Evolutionary conservation across 176 grass and related monocot genomes (phyloP), one percentile per base, ranked within the genome.

Genomic region (Cymbopogon citratus): DNA sequence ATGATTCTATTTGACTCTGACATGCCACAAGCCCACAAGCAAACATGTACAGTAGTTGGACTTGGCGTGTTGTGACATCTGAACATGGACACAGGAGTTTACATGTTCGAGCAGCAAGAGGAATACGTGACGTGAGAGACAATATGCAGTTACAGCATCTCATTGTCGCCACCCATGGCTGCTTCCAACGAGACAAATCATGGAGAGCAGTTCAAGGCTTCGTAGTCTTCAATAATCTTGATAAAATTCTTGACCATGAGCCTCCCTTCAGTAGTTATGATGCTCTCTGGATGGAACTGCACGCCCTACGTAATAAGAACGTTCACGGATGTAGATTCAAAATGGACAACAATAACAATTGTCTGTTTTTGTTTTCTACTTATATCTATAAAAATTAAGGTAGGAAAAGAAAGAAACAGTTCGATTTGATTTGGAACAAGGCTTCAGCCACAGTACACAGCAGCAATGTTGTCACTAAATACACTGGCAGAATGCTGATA

Each of bases 281-380:
- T 90, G 74, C 88, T 90, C 73, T 90, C 88, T 12, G 88, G 88
- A 86, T 90, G 88, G 79, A 90, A 90, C 79, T 90, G 88, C 27
- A 86, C 88, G 38, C 87, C 87, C 83, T 90, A 74, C 27, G 44
- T 78, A 19, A 52, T 25, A 13, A 63, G 24, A 68, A 80, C 13
- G 23, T 73, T 49, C 51, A 77, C 4, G 36, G 19, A 43, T 36
- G 52, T 71, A 80, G 67, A 26, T 66, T 80, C 0, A 43, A 10
- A 34, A 80, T 14, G 45, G 19, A 80, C 15, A 35, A 52, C 5
- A 12, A 15, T 7, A 5, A 3, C 23, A n/a, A 84, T 21, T 1
- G 5, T 0, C n/a, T 51, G 24, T 49, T 67, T 33, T 9, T 31
- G 9, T 11, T 26, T 21, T 41, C 41, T 26, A n/a, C n/a, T n/a